Conservation (phyloP, 75 land plant genomes). For the Pinus tabuliformis region DNA sequence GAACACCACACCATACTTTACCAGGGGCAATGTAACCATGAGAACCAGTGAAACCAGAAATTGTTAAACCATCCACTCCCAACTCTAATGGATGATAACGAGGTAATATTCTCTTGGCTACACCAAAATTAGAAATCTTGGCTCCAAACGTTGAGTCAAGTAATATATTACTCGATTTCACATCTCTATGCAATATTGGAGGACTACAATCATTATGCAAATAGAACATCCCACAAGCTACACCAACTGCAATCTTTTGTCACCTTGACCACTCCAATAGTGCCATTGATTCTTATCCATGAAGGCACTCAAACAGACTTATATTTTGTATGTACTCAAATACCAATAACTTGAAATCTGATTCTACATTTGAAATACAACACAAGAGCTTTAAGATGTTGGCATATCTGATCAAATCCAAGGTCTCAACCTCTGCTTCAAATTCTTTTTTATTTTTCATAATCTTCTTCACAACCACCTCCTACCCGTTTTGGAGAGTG, state of each 20-base stretch:
- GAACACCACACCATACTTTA: neutral
- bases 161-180: slow-evolving; percentile 72
- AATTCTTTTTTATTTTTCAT: slow-evolving; percentile 36
- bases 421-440: slow-evolving; percentile 49
- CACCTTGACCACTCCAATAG: slow-evolving; percentile 48
- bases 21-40: neutral
- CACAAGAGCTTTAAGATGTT: slow-evolving; percentile 81
- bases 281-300: slow-evolving; percentile 25
- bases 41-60: too few relatives aligned
- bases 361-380: slow-evolving; percentile 42
- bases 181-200: slow-evolving; percentile 63
- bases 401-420: slow-evolving; percentile 58
- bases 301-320: slow-evolving; percentile 60
- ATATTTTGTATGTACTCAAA: slow-evolving; percentile 25
- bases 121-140: slow-evolving; percentile 63
- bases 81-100: too few relatives aligned
- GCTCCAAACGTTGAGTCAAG: slow-evolving; percentile 44
- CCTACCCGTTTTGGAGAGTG: neutral
- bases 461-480: slow-evolving; percentile 53
- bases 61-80: too few relatives aligned
- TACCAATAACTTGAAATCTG: slow-evolving; percentile 55
- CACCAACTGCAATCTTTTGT: slow-evolving; percentile 47
- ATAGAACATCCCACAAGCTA: slow-evolving; percentile 60
- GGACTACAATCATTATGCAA: slow-evolving; percentile 72
- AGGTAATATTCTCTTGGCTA: slow-evolving; percentile 27